Evolutionary conservation across 139 green algal species (phyloP).

Genomic region (Zygnema cylindricum): DNA sequence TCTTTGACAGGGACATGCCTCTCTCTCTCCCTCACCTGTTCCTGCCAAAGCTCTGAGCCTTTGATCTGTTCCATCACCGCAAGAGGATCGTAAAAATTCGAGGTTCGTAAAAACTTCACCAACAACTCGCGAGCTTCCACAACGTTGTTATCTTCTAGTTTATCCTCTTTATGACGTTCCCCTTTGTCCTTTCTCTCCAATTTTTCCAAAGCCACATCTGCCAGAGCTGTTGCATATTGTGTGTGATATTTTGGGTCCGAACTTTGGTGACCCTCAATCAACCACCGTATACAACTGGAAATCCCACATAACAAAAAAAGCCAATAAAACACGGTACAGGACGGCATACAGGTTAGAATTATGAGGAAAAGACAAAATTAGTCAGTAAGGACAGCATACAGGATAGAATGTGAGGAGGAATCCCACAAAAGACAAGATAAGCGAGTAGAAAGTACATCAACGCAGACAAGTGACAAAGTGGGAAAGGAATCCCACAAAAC

Average conservation of each 20-base stretch:
- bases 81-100: not conserved
- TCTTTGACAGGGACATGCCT: not conserved
- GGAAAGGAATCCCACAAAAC: no score
- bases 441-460: no score
- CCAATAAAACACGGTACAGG: no score
- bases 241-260: not conserved
- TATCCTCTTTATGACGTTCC: not conserved
- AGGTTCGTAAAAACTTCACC: not conserved
- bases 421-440: no score
- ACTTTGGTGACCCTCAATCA: not conserved
- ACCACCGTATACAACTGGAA: not conserved
- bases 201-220: not conserved
- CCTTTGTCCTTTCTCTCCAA: not conserved
- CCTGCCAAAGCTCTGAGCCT: slow-evolving; percentile 16
- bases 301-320: no score
- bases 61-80: not conserved
- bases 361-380: no score
- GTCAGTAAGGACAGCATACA: no score
- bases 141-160: not conserved
- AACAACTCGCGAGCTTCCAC: not conserved
- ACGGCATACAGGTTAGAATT: no score
- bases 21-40: not conserved
- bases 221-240: not conserved
- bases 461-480: no score
- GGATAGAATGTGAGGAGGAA: no score